These are phyloP conservation scores for Eremomyces bilateralis DNA, from an alignment of 495 filamentous ascomycete genomes.

Conservation along the genomic window DNA sequence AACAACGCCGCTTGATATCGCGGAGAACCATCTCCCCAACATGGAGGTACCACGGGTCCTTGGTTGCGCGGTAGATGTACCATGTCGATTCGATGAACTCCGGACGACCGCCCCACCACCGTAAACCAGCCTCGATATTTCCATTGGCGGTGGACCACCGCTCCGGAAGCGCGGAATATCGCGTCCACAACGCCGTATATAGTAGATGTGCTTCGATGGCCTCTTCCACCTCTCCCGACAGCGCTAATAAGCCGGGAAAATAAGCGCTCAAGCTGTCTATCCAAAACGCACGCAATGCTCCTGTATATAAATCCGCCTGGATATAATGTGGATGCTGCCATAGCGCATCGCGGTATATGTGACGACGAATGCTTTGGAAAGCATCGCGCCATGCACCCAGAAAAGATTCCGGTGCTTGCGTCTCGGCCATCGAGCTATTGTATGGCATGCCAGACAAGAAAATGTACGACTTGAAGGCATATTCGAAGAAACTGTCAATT, in stretches of 20 bases:
- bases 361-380: conserved; percentile 65
- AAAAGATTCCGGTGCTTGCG: conserved; percentile 50
- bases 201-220: conserved; percentile 74
- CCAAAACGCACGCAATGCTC: conserved; percentile 66
- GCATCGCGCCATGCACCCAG: conserved; percentile 69
- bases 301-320: conserved; percentile 72
- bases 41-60: conserved; percentile 89
- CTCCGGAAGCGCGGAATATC: conserved; percentile 81
- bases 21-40: conserved; percentile 86
- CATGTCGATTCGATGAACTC: conserved; percentile 95
- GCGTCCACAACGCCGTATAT: conserved; percentile 80
- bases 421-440: conserved; percentile 15
- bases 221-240: conserved; percentile 76
- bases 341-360: conserved; percentile 40
- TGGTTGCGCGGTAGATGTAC: conserved; percentile 78
- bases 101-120: conserved; percentile 87
- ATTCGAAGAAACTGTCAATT: conserved; percentile 95
- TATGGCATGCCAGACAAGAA: conserved; percentile 45
- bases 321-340: conserved; percentile 82
- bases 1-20: conserved; percentile 76
- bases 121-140: conserved; percentile 63
- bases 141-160: conserved; percentile 79
- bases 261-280: conserved; percentile 89
- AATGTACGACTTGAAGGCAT: conserved; percentile 83
- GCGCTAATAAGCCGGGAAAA: conserved; percentile 74